These are phyloP conservation scores for Leishmania major DNA, from an alignment of 208 protist genomes.

Conservation along the genomic window DNA sequence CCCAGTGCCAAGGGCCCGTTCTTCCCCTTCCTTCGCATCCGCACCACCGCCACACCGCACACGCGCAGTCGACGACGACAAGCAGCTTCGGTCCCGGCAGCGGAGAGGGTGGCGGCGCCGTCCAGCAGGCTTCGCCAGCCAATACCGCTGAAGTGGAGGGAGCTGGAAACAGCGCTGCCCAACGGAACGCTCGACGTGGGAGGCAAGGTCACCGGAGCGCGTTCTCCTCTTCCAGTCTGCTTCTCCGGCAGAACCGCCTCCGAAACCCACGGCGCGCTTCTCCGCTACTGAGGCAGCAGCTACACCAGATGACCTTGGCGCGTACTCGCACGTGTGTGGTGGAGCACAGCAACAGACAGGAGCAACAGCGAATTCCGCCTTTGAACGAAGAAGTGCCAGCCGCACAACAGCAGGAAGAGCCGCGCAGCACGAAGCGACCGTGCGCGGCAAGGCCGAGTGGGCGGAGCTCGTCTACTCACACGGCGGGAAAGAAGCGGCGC, in stretches of 20 bases:
- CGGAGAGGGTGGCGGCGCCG: not conserved
- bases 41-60: not conserved
- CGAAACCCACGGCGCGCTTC: not conserved
- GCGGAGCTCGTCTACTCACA: not conserved
- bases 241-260: not conserved
- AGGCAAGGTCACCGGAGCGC: not conserved
- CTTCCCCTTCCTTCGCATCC: not conserved
- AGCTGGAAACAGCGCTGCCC: not conserved
- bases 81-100: not conserved
- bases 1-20: not conserved
- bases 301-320: not conserved
- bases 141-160: not conserved
- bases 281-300: conserved; percentile 1
- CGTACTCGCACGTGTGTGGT: not conserved
- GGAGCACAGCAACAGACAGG: not conserved
- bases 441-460: not conserved
- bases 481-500: not conserved
- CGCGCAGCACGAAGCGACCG: not conserved
- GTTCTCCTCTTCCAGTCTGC: not conserved
- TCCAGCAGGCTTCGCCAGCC: not conserved
- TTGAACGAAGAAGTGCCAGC: not conserved
- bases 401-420: not conserved
- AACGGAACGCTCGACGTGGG: not conserved
- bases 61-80: not conserved
- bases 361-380: not conserved